Evolutionary conservation across 2,329 filamentous ascomycete genomes (phyloP).

Genomic region (Microdochium bolleyi): DNA sequence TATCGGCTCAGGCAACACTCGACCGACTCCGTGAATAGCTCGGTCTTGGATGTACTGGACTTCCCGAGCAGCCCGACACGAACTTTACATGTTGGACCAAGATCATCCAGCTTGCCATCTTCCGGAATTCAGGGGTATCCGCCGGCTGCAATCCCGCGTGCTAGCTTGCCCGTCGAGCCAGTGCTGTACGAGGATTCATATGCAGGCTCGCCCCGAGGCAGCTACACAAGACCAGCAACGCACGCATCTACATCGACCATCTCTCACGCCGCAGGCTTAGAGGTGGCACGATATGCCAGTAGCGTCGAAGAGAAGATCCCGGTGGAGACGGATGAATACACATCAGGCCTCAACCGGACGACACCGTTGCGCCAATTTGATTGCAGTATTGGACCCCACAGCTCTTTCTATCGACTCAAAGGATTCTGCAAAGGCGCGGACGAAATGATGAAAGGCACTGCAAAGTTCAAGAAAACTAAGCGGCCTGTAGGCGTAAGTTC

Average conservation of each 20-base stretch:
- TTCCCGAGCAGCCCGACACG: constrained; percentile 13
- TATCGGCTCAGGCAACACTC: constrained; percentile 17
- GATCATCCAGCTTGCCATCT: neutral
- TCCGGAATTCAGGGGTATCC: neutral
- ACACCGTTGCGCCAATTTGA: constrained; percentile 20
- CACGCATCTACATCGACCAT: neutral
- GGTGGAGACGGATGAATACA: constrained; percentile 19
- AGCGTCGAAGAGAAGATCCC: constrained; percentile 26
- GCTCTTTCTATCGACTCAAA: constrained; percentile 44
- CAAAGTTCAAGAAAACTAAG: constrained; percentile 41
- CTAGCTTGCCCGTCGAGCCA: neutral
- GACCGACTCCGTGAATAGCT: constrained; percentile 26
- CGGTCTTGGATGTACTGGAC: constrained; percentile 22
- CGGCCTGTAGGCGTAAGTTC: constrained; percentile 33
- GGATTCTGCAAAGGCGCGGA: constrained; percentile 49
- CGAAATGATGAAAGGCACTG: constrained; percentile 36
- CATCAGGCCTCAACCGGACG: constrained; percentile 5
- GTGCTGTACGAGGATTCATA: neutral
- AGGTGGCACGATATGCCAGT: neutral
- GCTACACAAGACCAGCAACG: constrained; percentile 1
- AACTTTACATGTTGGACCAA: neutral
- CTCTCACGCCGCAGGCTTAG: neutral
- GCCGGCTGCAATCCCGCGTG: neutral
- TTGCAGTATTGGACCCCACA: constrained; percentile 33
- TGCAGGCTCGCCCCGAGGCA: neutral